phyloP scores from a whole-genome alignment of 163 green algal species.

The Scenedesmus sp. region DNA sequence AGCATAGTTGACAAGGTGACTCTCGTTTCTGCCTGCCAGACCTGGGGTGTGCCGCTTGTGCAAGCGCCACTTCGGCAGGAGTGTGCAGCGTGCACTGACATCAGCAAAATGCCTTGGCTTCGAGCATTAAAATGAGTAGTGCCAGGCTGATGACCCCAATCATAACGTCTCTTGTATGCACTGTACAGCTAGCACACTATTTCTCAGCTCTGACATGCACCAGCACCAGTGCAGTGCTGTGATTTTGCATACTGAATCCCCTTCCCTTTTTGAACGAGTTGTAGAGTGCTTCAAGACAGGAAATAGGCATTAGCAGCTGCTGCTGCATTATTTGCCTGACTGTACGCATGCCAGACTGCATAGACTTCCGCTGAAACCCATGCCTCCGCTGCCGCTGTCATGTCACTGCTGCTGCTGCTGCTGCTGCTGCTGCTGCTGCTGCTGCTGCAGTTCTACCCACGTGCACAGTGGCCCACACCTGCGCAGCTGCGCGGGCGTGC shows the following conservation, averaged over 20 bases:
- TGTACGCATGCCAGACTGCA: neutral
- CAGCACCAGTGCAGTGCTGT: neutral
- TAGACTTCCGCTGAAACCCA: neutral
- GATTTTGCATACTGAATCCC: neutral
- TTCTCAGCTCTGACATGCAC: neutral
- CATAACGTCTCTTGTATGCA: neutral
- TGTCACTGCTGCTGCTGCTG: neutral
- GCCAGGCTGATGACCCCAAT: neutral
- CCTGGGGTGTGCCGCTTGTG: neutral
- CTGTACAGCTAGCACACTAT: neutral
- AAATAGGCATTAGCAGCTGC: no score
- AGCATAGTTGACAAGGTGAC: neutral
- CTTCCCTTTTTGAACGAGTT: neutral
- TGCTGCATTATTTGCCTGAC: no score
- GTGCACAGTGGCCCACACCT: slow-evolving; percentile 30
- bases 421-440: neutral
- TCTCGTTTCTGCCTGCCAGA: neutral
- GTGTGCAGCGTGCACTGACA: slow-evolving; percentile 17
- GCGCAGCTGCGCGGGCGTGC: neutral
- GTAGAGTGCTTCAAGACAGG: no score
- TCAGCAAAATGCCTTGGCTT: neutral
- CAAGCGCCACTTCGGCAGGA: neutral
- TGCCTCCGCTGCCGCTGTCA: neutral
- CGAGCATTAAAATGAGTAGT: neutral
- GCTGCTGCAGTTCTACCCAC: slow-evolving; percentile 26